Evolutionary conservation across 2,329 filamentous ascomycete species (phyloP), one percentile per base, ranked within the genome.

Genomic region (Sarocladiaceae sp.): DNA sequence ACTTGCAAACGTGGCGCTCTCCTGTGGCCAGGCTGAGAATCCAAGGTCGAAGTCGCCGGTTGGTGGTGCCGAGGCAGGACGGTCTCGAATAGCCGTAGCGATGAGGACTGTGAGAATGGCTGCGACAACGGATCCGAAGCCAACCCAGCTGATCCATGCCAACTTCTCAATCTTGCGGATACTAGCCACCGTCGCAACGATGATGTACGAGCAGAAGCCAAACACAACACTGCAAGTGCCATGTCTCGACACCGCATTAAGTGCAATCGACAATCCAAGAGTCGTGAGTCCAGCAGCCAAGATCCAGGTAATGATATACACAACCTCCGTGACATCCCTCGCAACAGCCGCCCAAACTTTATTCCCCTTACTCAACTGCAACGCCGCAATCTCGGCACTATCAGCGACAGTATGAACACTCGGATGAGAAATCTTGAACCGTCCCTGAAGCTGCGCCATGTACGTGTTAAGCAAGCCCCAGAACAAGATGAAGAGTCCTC

Each of bases 101-200:
- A 50, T 50, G 47, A 50, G 47, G 22, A 50, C 47, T 3, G 47
- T 50, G 31, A 50, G 29, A 31, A 50, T 50, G 10, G 47, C 47
- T 3, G 47, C 47, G 26, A 50, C 47, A 13, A 50, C 47, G 22
- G 47, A 50, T 3, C 47, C 47, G 33, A 50, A 50, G 18, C 47
- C 47, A 17, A 50, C 20, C 47, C 47, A 50, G 47, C 47, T 37
- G 47, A 50, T 37, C 47, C 29, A 36, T 12, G 47, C 47, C 10
- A 50, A 31, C 11, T 50, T 50, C 31, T 26, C 47, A 23, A 50
- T 50, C 47, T 50, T 50, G 47, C 47, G 47, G 22, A 50, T 50
- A 36, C 29, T 36, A 17, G 29, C 47, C 4, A 50, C 12, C n/a
- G 29, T 25, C 4, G 47, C 29, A 13, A 50, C 47, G 15, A 50